Evolutionary conservation across 495 filamentous ascomycete genomes (phyloP).

Genomic region (Talaromyces nanjingensis): DNA sequence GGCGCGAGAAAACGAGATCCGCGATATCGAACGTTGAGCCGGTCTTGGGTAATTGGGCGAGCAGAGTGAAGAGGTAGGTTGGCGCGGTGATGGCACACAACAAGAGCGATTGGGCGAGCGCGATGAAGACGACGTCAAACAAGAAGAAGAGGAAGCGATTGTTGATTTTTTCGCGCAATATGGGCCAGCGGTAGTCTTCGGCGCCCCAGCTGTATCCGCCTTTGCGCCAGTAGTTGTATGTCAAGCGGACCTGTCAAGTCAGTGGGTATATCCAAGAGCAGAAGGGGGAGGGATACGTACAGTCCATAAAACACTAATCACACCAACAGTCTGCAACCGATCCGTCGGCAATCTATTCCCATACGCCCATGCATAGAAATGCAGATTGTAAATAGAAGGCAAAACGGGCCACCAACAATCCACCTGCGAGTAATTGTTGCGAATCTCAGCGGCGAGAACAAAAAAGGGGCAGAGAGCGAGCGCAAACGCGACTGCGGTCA

Average conservation of each 20-base stretch:
- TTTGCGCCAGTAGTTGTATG: conserved; percentile 96
- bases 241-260: conserved; percentile 53
- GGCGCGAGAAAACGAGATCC: conserved; percentile 63
- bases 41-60: conserved; percentile 33
- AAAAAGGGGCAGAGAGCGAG: conserved; percentile 61
- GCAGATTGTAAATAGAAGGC: conserved; percentile 81
- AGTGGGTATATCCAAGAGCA: neutral
- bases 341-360: conserved; percentile 62
- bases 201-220: conserved; percentile 82
- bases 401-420: conserved; percentile 88
- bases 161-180: conserved; percentile 44
- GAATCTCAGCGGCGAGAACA: conserved; percentile 71
- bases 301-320: conserved; percentile 72
- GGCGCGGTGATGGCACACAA: conserved; percentile 65
- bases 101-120: conserved; percentile 69
- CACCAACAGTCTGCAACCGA: conserved; percentile 65
- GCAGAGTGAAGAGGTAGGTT: conserved; percentile 70
- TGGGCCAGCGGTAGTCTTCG: conserved; percentile 89
- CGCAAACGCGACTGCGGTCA: conserved; percentile 67
- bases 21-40: conserved; percentile 38
- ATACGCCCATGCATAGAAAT: conserved; percentile 76
- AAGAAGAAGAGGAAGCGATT: conserved; percentile 61
- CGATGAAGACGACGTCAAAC: conserved; percentile 85
- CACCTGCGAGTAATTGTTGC: conserved; percentile 89
- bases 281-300: conserved; percentile 38